phyloP scores from a whole-genome alignment of 352 stramenopile genomes.

The Pythium pyrilobum region DNA sequence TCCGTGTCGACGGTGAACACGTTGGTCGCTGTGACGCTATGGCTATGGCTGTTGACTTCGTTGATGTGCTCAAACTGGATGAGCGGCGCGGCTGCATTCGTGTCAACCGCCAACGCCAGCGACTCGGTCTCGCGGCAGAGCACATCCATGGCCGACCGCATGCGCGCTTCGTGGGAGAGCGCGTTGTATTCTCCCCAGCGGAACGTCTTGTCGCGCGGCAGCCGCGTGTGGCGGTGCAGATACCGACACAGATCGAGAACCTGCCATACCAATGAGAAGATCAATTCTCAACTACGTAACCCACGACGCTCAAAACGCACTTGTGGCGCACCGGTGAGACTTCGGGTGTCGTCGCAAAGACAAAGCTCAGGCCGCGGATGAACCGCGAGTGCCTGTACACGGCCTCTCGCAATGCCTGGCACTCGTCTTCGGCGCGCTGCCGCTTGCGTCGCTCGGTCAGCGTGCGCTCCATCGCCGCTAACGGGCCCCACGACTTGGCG shows the following conservation, averaged over 20 bases:
- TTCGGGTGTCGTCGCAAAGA: neutral
- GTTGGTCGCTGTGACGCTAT: slow-evolving; percentile 14
- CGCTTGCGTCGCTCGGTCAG: neutral
- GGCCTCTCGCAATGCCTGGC: neutral
- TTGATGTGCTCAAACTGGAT: neutral
- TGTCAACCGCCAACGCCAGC: neutral
- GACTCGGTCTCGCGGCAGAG: neutral
- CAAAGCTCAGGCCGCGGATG: neutral
- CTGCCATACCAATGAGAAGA: neutral
- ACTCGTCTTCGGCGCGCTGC: neutral
- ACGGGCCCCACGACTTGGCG: neutral
- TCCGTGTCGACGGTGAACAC: slow-evolving; percentile 32
- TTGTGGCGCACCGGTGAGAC: neutral
- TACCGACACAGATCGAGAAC: neutral
- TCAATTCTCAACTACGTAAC: too few relatives aligned
- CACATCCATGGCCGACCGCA: neutral
- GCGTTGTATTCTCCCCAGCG: neutral
- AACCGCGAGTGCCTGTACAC: slow-evolving; percentile 4
- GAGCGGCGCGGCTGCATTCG: neutral
- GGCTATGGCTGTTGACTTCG: neutral
- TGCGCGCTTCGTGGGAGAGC: neutral
- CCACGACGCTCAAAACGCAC: neutral
- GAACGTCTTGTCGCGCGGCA: neutral
- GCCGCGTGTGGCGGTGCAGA: neutral
- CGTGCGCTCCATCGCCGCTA: neutral